phyloP scores from a whole-genome alignment of 306 rosid species.

The Bauhinia variegata region DNA sequence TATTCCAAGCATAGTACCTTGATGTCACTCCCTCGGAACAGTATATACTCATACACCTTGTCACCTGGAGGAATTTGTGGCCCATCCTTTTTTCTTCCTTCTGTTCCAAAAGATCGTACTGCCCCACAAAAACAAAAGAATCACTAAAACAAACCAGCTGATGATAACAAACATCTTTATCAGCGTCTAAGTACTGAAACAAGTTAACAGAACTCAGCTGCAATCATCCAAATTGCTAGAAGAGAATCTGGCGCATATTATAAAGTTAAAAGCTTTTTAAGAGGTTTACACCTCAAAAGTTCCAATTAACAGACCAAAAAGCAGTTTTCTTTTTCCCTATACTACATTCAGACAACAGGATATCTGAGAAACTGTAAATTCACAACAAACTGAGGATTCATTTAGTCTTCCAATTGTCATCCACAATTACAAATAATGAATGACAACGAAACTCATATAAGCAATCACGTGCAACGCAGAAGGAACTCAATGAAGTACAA shows the following conservation, averaged over 20 bases:
- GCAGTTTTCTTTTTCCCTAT: not conserved
- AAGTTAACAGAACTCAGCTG: slow-evolving; percentile 20
- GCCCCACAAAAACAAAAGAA: slow-evolving; percentile 41
- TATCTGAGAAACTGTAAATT: not conserved
- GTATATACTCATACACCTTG: slow-evolving; percentile 84
- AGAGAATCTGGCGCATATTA: slow-evolving; percentile 11
- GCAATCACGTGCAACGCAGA: slow-evolving; percentile 4
- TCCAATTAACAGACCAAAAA: not conserved
- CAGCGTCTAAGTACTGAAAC: not conserved
- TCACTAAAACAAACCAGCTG: slow-evolving; percentile 19
- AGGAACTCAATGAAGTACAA: slow-evolving; percentile 28
- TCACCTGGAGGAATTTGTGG: slow-evolving; percentile 84
- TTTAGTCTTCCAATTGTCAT: no score
- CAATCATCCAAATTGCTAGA: not conserved
- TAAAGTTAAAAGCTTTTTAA: not conserved
- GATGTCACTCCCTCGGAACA: slow-evolving; percentile 92
- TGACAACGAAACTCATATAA: no score
- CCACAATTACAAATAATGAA: no score
- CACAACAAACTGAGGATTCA: not conserved
- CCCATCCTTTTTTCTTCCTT: slow-evolving; percentile 96
- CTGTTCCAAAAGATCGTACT: slow-evolving; percentile 98
- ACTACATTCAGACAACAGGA: not conserved
- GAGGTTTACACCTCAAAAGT: not conserved
- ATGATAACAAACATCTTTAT: not conserved
- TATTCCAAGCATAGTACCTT: slow-evolving; percentile 57